Evolutionary conservation across 805 yeast species (phyloP).

Genomic region (Candida loeiensis): DNA sequence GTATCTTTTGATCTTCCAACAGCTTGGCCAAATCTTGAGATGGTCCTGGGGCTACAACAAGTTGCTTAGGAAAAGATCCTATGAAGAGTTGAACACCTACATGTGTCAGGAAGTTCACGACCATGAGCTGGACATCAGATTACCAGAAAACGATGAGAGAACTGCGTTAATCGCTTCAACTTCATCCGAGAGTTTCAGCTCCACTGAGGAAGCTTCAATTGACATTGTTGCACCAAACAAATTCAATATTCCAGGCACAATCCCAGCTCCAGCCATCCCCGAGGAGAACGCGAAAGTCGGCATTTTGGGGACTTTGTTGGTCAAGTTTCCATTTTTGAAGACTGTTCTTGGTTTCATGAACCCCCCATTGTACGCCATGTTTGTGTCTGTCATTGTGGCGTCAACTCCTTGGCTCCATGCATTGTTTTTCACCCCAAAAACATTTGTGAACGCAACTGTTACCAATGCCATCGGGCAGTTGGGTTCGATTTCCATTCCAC

Average conservation of each 20-base stretch:
- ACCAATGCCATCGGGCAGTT: conserved; percentile 60
- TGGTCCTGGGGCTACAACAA: conserved; percentile 89
- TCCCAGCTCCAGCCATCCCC: neutral
- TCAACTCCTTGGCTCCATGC: conserved; percentile 56
- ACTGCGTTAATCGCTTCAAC: neutral
- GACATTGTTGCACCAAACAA: conserved; percentile 4
- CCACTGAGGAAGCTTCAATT: conserved; percentile 1
- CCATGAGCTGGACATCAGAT: conserved; percentile 10
- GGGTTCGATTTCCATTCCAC: conserved; percentile 74
- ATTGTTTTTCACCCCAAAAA: conserved; percentile 50
- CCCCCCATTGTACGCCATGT: conserved; percentile 82
- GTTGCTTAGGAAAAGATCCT: conserved; percentile 51
- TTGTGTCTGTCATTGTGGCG: conserved; percentile 64
- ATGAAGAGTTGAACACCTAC: conserved; percentile 30
- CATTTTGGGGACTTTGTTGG: neutral
- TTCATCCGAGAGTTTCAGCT: neutral
- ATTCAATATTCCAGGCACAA: neutral
- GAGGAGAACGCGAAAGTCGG: neutral
- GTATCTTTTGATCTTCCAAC: conserved; percentile 73
- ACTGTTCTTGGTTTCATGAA: conserved; percentile 52
- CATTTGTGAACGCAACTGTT: conserved; percentile 61
- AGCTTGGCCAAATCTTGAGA: conserved; percentile 74
- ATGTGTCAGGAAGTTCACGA: conserved; percentile 7
- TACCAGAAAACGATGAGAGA: neutral
- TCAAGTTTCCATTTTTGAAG: conserved; percentile 11